Evolutionary conservation across 768 basidiomycete species (phyloP).

Genomic region (Terana coerulea): DNA sequence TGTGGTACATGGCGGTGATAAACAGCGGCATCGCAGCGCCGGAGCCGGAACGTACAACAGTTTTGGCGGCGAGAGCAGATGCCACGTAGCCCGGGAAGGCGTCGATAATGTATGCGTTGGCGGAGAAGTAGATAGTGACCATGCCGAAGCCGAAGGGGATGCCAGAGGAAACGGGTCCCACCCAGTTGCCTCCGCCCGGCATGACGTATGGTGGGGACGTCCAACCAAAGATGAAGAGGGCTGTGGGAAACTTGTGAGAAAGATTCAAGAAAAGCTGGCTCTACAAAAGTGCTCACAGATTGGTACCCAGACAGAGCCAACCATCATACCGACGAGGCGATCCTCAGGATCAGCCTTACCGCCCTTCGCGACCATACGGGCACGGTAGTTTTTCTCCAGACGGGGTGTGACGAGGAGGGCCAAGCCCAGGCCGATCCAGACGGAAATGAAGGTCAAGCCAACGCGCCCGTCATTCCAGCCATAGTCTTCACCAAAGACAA

Average conservation of each 20-base stretch:
- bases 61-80: constrained; percentile 37
- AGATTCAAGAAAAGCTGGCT: neutral
- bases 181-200: constrained; percentile 35
- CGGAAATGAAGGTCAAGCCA: constrained; percentile 38
- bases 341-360: constrained; percentile 41
- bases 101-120: constrained; percentile 39
- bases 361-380: constrained; percentile 29
- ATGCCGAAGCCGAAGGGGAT: constrained; percentile 37
- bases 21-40: constrained; percentile 35
- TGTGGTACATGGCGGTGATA: constrained; percentile 37
- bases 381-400: constrained; percentile 31
- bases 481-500: constrained; percentile 36
- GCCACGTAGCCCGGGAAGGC: constrained; percentile 37
- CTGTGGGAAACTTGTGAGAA: constrained; percentile 8
- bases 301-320: constrained; percentile 34
- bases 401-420: constrained; percentile 33
- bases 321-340: constrained; percentile 35
- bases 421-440: constrained; percentile 34
- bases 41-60: constrained; percentile 31
- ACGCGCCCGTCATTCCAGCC: constrained; percentile 33
- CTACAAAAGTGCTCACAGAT: constrained; percentile 14
- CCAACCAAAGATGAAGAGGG: constrained; percentile 42
- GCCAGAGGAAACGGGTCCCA: constrained; percentile 33
- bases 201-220: constrained; percentile 31
- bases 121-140: constrained; percentile 37